Base-by-base conservation (phyloP, 331 rosid genomes). In the Acacia pycnantha region DNA sequence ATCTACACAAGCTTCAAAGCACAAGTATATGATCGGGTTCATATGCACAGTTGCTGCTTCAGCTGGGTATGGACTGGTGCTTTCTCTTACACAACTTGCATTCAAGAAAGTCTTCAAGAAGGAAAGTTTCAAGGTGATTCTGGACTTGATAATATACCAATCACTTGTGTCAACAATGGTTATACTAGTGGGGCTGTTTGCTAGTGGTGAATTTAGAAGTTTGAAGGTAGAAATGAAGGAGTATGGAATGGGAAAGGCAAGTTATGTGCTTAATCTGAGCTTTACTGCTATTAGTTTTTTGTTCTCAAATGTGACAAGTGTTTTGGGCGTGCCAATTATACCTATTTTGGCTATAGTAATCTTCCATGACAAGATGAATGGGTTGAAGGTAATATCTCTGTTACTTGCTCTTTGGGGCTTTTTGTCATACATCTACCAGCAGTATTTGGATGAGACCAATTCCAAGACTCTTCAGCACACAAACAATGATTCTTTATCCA, bases 351-450 rank as follows among this genome's bases (percentile, higher is more conserved):
- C 91, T 8, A 81, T 84, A 44, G 14, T 87, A 6, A 53, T 87
- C 68, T 86, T 87, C 70, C 91, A 91, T 37, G 92, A 91, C 15
- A 81, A 81, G 68, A 84, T 89, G 88, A 53, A 81, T 71, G 91
- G 87, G 26, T 16, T 89, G 19, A 89, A 91, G 87, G 87, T 47
- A 18, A 66, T 89, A 12, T 82, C 91, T 22, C 35, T 88, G 86
- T 27, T 87, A 18, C 85, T 88, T 73, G 88, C 90, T 5, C 14
- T 85, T 43, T 87, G 92, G 91, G 94, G 91, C 3, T 89, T 91
- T 73, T n/a, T 81, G 26, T 91, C 94, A 0, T 91, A 87, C 58
- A 73, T 26, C n/a, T 91, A 89, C 82, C 94, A 87, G 79, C 88
- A 89, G 11, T 84, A 86, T 78, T 81, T 82, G 11, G 91, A 90